Percentiles rank a stretch among this genome's conserved stretches.
Evolutionary conservation across 1,139 yeast genomes (phyloP).

Genomic region (Zygosaccharomyces pseudobailii): DNA sequence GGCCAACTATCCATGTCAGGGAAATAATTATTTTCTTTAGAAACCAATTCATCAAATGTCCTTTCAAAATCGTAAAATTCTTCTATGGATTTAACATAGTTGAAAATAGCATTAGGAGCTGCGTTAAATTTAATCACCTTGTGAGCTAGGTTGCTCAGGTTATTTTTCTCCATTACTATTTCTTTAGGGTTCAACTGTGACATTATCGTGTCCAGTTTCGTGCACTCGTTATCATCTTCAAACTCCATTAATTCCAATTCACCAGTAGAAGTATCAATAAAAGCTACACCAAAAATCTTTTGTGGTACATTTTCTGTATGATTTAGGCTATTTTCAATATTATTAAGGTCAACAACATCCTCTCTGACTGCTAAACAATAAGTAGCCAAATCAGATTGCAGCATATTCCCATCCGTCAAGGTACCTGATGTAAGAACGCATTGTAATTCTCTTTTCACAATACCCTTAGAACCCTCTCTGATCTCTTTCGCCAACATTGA

Average conservation of each 20-base stretch:
- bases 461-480: conserved; percentile 80
- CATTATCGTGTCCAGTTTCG: conserved; percentile 79
- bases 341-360: conserved; percentile 31
- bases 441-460: conserved; percentile 82
- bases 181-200: conserved; percentile 91
- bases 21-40: conserved; percentile 53
- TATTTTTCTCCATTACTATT: conserved; percentile 69
- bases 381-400: conserved; percentile 85
- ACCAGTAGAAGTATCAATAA: conserved; percentile 93
- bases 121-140: conserved; percentile 73
- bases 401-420: conserved; percentile 66
- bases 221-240: conserved; percentile 77
- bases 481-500: conserved; percentile 89
- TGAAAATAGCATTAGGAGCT: conserved; percentile 76
- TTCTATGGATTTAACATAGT: conserved; percentile 59
- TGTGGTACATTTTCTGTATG: conserved; percentile 33
- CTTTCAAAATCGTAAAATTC: conserved; percentile 88
- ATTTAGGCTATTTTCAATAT: conserved; percentile 9
- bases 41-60: conserved; percentile 61
- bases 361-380: conserved; percentile 83
- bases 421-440: conserved; percentile 94
- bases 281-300: conserved; percentile 74
- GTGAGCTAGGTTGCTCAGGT: conserved; percentile 60
- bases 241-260: conserved; percentile 67
- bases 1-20: conserved; percentile 63